Base-by-base conservation (phyloP, 768 basidiomycete species). In the Collybiopsis luxurians region DNA sequence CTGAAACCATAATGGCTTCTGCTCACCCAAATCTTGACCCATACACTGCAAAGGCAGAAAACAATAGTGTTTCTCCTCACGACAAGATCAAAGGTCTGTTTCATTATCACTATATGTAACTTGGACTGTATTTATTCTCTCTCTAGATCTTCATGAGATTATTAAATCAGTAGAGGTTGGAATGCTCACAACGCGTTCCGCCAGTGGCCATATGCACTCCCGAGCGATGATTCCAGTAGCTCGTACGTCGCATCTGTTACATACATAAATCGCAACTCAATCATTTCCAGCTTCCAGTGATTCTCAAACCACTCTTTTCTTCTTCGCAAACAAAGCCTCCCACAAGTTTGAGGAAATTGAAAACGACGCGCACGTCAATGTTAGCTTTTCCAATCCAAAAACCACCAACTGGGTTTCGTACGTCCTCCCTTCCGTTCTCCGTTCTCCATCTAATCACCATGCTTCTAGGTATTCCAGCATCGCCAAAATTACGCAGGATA, bases 171-270 rank as follows among this genome's bases (percentile, higher is more conserved):
- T 85, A 9, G 77, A 82, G 63, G 84, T 81, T 0, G 89, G 86
- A 52, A 91, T 94, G 86, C 72, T 95, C 19, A 89, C 89, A 10
- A 91, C 90, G 13, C 85, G 87, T 36, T 79, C 84, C 17, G 65
- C 78, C 13, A 75, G 82, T 54, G 91, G 90, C 0, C 73, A 80
- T 42, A 69, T 95, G 21, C 92, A 95, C 69, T 84, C 90, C 7
- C 81, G 92, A 55, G 86, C 87, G 24, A 95, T 95, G 93, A 77
- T 80, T 15, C 87, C 88, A 19, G 76, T 81, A n/a, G 74, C 79
- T 38, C 81, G 89, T 90, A 61, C 42, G 84, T 68, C 4, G 60
- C 23, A 2, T 38, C 13, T 48, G 38, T 7, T 24, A 45, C 13
- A 42, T 38, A 49, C 13, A 39, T 44, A 7, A 31, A 46, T 23